Conservation (phyloP, 345 rosid genomes). For the Hypericum perforatum region DNA sequence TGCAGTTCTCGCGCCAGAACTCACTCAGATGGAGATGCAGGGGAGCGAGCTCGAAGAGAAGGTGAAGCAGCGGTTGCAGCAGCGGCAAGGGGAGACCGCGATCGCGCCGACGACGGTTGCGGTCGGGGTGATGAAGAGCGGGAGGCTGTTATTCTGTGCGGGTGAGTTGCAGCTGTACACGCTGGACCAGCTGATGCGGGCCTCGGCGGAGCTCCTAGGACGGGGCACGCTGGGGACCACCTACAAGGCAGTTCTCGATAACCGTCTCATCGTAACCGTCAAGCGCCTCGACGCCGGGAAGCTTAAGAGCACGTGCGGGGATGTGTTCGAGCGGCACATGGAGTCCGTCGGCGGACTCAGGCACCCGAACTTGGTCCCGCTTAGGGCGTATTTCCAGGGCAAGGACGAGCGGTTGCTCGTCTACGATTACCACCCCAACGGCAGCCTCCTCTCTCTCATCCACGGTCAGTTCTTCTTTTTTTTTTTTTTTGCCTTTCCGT, state of each 20-base stretch:
- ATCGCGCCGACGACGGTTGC: no score
- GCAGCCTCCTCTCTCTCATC: constrained; percentile 75
- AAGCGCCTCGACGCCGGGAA: constrained; percentile 69
- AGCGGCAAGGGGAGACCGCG: constrained; percentile 33
- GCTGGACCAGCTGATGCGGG: constrained; percentile 92
- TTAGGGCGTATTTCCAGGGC: constrained; percentile 79
- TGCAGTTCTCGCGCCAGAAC: no score
- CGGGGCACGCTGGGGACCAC: constrained; percentile 70
- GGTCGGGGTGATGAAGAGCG: constrained; percentile 52
- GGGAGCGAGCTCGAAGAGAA: constrained; percentile 72
- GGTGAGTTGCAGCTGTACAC: constrained; percentile 75
- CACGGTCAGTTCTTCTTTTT: constrained; percentile 39
- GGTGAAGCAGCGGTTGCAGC: constrained; percentile 42
- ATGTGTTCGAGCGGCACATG: constrained; percentile 72
- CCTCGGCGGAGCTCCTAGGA: constrained; percentile 88
- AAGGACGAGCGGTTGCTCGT: constrained; percentile 69
- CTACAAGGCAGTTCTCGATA: constrained; percentile 77
- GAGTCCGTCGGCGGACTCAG: constrained; percentile 87
- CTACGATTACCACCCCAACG: constrained; percentile 87
- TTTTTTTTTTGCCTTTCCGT: constrained; percentile 3
- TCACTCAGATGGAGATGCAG: constrained; percentile 50
- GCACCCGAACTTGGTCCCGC: constrained; percentile 89
- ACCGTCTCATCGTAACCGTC: constrained; percentile 62
- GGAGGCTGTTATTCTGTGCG: constrained; percentile 69
- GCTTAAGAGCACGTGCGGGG: constrained; percentile 45